These are phyloP conservation scores for Juglanconis oblonga DNA, from an alignment of 2,329 filamentous ascomycete genomes.

Conservation along the genomic window DNA sequence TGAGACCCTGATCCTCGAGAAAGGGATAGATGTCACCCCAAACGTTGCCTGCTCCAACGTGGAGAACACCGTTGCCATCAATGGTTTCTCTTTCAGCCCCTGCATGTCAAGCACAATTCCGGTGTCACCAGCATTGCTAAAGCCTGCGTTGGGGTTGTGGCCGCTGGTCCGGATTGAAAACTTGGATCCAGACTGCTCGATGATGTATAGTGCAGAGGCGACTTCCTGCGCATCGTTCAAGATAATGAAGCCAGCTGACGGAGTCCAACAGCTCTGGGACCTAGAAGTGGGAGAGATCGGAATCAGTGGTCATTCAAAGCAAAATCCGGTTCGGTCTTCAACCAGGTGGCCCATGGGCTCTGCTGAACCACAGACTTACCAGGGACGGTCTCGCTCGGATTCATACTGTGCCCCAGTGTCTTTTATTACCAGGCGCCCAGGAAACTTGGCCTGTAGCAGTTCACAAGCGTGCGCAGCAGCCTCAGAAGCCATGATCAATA, in stretches of 20 bases:
- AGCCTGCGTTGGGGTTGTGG: conserved; percentile 18
- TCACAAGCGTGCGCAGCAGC: not conserved
- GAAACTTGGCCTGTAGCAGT: not conserved
- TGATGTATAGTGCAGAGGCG: conserved; percentile 6
- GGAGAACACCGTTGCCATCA: conserved; percentile 3
- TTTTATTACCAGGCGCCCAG: not conserved
- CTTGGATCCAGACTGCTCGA: conserved; percentile 6
- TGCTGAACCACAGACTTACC: not conserved
- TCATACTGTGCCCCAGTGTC: not conserved
- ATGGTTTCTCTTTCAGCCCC: conserved; percentile 8
- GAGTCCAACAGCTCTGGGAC: conserved; percentile 18
- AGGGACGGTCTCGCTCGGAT: not conserved
- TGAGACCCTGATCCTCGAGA: conserved; percentile 16
- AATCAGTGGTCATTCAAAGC: not conserved
- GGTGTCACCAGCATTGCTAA: conserved; percentile 17
- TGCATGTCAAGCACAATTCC: conserved; percentile 22
- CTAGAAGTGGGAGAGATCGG: not conserved
- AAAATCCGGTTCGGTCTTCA: not conserved
- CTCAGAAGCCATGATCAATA: not conserved
- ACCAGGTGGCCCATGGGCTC: not conserved
- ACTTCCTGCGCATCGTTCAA: conserved; percentile 15
- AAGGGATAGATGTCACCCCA: conserved; percentile 20
- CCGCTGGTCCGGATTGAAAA: conserved; percentile 21
- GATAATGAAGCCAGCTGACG: conserved; percentile 15
- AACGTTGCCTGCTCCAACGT: conserved; percentile 11